Base-by-base conservation (phyloP, 2,329 filamentous ascomycete genomes). In the Aspergillus calidoustus region DNA sequence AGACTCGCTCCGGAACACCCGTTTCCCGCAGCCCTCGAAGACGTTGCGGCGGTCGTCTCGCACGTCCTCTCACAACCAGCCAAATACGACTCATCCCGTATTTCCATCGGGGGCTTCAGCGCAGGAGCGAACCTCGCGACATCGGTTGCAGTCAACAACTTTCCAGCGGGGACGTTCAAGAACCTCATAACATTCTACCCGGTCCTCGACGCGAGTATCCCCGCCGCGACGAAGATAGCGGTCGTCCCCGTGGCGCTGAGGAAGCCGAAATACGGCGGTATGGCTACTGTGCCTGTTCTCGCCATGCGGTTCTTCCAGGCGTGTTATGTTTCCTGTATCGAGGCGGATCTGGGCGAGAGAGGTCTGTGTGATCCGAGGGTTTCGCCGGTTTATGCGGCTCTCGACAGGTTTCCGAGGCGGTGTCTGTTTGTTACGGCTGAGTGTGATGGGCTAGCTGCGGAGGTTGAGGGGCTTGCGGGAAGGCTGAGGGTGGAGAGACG, bases 81-180 rank as follows among this genome's bases (percentile, higher is more conserved):
- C 1, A 19, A 56, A 0, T 80, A 74, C 66, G 72, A 80, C 46
- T 3, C 22, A 2, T 54, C 61, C 0, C 66, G 64, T 4, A 53
- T 81, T 13, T 70, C 71, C 0, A 59, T 80, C 1, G 74, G 71
- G 1, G 79, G 79, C 8, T 81, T 80, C 65, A 79, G 76, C 48
- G 75, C 79, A 0, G 79, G 79, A 3, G 79, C 56, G 0, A 80
- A 75, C 48, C 69, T 81, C 34, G 56, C 64, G 2, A 49, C 74
- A 54, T 46, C 53, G 3, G 11, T 59, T 23, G 59, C 57, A n/a
- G 56, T 55, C 6, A 60, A 48, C 17, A 62, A 34, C 17, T 57
- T 53, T 9, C 48, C 60, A 2, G 57, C 25, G n/a, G 64, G 55
- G 43, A 69, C 64, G 15, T 74, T 75, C 60, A 38, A 48, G 25